Evolutionary conservation across 768 basidiomycete genomes (phyloP), one percentile per base, ranked within the genome.

Genomic region (Rhodotorula kratochvilovae): DNA sequence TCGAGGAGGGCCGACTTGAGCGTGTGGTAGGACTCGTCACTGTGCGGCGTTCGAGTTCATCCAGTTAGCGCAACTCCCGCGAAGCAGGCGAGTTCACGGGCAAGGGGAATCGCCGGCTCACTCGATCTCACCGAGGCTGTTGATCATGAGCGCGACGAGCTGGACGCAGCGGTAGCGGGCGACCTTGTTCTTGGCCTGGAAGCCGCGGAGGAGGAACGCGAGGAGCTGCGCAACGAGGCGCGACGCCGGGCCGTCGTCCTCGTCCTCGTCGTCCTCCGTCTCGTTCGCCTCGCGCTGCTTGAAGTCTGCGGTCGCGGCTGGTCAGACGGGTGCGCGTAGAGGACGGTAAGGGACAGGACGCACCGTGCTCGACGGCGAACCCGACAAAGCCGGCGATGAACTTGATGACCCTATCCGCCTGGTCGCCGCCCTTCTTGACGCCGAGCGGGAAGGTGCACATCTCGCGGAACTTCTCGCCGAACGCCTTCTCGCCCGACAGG

Each of bases 111-210:
- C 42, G 21, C 8, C 17, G 8, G 84, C 89, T 64, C 78, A 96
- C 93, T 94, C 91, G 67, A 97, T 85, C 81, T 89, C 89, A 13
- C 91, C 91, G 0, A 96, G 82, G 66, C 88, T 85, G 1, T 86
- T 85, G 21, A 95, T 86, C 84, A 92, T 88, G 76, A 90, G 88
- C 0, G 89, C 86, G 23, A 91, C 84, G n/a, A 87, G 81, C 63
- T 90, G 88, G 4, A 90, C 83, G 43, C 87, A 87, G 29, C 94
- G 87, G 78, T 87, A 95, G 11, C 94, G 86, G 50, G 91, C 87
- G 54, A 83, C 84, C 81, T 94, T 97, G 81, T 95, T 91, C 79
- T 92, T 95, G 7, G 92, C 88, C 27, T 82, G 76, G 80, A 92
- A 91, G 6, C 92, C 93, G 68, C 84, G 84, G 69, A 92, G 81